phyloP scores from a whole-genome alignment of 495 filamentous ascomycete species.

The Xylaria scruposa region DNA sequence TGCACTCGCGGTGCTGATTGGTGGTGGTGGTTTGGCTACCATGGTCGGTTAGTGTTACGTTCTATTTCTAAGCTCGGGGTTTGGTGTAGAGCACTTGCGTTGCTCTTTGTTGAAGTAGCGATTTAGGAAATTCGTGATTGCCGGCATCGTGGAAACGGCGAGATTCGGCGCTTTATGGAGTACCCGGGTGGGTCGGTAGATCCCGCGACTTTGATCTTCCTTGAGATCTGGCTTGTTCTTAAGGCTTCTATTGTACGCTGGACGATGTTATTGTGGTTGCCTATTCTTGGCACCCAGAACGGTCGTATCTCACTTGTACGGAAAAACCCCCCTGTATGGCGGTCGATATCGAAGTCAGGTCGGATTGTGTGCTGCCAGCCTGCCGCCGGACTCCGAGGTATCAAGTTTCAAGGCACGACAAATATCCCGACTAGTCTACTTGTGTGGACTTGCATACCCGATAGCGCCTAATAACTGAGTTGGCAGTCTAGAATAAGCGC shows the following conservation, averaged over 20 bases:
- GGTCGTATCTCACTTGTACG: no score
- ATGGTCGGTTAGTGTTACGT: conserved; percentile 32
- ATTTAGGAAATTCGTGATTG: conserved; percentile 35
- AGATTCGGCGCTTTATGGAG: neutral
- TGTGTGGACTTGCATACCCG: neutral
- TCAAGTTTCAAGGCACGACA: neutral
- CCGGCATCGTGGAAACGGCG: conserved; percentile 32
- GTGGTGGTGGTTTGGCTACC: conserved; percentile 42
- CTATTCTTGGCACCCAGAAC: no score
- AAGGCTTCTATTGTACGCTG: neutral
- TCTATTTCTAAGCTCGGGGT: conserved; percentile 25
- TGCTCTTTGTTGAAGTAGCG: conserved; percentile 40
- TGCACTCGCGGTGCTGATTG: conserved; percentile 43
- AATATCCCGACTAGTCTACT: no score
- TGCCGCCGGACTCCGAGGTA: conserved; percentile 19
- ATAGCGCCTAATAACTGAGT: conserved; percentile 16
- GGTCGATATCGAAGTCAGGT: neutral
- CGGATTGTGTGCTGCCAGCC: neutral
- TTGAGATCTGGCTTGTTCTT: conserved; percentile 18
- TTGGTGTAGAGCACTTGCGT: conserved; percentile 34
- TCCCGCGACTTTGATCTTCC: conserved; percentile 8
- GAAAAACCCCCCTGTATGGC: neutral
- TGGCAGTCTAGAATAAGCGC: conserved; percentile 18
- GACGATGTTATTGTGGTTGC: no score
- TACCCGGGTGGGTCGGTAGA: conserved; percentile 2